Percentiles rank a stretch among this genome's conserved stretches.
These are phyloP conservation scores for Cladophialophora chaetospira DNA, from an alignment of 2,329 filamentous ascomycete species.

Conservation along the genomic window DNA sequence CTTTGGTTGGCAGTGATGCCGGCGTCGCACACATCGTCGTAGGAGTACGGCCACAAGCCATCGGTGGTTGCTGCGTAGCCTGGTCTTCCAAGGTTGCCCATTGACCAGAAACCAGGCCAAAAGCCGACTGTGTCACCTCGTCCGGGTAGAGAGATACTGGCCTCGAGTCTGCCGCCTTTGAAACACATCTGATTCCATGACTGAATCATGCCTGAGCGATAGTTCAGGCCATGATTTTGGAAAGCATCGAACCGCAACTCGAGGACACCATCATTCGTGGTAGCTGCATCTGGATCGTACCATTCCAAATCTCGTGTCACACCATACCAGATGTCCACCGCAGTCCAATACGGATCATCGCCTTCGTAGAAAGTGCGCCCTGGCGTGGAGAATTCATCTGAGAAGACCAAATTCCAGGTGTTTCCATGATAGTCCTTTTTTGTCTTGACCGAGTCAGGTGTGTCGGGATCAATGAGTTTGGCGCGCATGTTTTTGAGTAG, in stretches of 20 bases:
- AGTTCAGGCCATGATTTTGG: slow-evolving; percentile 65
- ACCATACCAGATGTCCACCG: slow-evolving; percentile 71
- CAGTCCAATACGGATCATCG: slow-evolving; percentile 70
- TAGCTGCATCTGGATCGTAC: slow-evolving; percentile 70
- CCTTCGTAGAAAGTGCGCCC: slow-evolving; percentile 71
- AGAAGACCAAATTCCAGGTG: slow-evolving; percentile 67
- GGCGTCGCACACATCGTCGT: slow-evolving; percentile 67
- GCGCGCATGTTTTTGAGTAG: slow-evolving; percentile 62
- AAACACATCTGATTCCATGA: slow-evolving; percentile 75
- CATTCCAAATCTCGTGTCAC: slow-evolving; percentile 71
- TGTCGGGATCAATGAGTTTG: slow-evolving; percentile 68
- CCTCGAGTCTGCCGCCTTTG: slow-evolving; percentile 69
- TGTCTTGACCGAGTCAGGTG: slow-evolving; percentile 58
- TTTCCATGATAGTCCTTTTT: slow-evolving; percentile 62
- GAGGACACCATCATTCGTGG: slow-evolving; percentile 63
- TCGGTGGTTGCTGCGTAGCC: slow-evolving; percentile 71
- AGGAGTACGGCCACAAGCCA: slow-evolving; percentile 74
- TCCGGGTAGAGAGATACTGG: slow-evolving; percentile 69
- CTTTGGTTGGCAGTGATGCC: slow-evolving; percentile 75
- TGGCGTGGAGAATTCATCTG: slow-evolving; percentile 69
- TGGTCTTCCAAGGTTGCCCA: slow-evolving; percentile 71
- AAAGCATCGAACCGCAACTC: slow-evolving; percentile 67
- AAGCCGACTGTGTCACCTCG: slow-evolving; percentile 67
- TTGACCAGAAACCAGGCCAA: slow-evolving; percentile 76
- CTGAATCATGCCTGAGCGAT: slow-evolving; percentile 72